Evolutionary conservation across 257 asterid species (phyloP).

Genomic region (Striga asiatica): DNA sequence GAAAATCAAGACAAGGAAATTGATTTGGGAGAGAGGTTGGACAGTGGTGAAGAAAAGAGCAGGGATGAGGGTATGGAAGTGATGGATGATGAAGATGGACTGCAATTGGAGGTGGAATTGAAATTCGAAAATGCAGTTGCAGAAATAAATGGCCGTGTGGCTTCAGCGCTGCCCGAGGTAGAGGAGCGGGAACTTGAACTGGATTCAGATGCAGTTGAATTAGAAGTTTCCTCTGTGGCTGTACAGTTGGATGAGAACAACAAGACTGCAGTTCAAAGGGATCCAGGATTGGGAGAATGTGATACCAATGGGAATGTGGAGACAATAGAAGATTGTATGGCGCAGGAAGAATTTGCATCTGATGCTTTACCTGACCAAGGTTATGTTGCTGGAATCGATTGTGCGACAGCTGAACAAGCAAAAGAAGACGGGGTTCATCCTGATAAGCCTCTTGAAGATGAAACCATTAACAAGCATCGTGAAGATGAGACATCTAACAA

Average conservation of each 20-base stretch:
- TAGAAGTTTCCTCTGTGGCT: conserved; percentile 26
- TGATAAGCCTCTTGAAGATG: conserved; percentile 27
- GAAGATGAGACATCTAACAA: conserved; percentile 27
- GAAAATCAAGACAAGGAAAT: conserved; percentile 30
- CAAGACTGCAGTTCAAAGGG: conserved; percentile 22
- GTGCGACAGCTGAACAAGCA: conserved; percentile 17
- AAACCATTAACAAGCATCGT: too few relatives aligned
- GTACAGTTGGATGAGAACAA: conserved; percentile 21
- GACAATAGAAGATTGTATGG: conserved; percentile 24
- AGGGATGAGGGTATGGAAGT: conserved; percentile 24
- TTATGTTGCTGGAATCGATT: conserved; percentile 25
- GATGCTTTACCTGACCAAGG: conserved; percentile 21
- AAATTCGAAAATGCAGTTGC: conserved; percentile 20
- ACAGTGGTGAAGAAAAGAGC: conserved; percentile 27
- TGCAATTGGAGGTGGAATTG: conserved; percentile 14
- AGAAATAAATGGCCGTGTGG: conserved; percentile 25
- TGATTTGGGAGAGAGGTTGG: conserved; percentile 28
- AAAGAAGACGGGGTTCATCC: conserved; percentile 25
- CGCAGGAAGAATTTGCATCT: conserved; percentile 21
- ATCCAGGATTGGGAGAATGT: conserved; percentile 28
- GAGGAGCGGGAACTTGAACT: conserved; percentile 8
- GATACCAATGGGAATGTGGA: conserved; percentile 24
- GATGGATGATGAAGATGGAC: conserved; percentile 30
- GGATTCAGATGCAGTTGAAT: conserved; percentile 16
- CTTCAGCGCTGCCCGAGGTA: conserved; percentile 19